Base-by-base conservation (phyloP, 1,139 yeast genomes). In the Kodamaea sp. region DNA sequence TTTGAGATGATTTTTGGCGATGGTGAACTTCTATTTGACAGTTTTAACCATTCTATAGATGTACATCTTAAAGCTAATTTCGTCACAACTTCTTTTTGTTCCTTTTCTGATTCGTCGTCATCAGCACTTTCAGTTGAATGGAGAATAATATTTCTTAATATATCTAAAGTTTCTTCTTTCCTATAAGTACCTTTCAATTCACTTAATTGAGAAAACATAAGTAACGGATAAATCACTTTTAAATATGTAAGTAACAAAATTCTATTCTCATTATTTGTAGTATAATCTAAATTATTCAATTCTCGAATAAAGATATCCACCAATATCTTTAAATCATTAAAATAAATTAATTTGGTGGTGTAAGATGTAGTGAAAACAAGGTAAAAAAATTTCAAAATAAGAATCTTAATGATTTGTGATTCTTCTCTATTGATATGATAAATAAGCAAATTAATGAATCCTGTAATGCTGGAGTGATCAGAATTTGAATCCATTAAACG, bases 241-340 rank as follows among this genome's bases (percentile, higher is more conserved):
- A 90, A 62, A 51, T 84, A 88, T 0, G 95, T 85, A 48, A 85
- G 78, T 31, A 88, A 73, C 37, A 89, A 65, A 12, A 65, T 52
- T 33, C 62, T 46, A 35, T 77, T 70, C 46, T 82, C 89, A 31
- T 77, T 76, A 8, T 55, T 54, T n/a, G 55, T 57, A 12, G 59
- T 45, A 42, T 62, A 66, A 29, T 73, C 79, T 36, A 88, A 62
- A 54, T 89, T 80, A 47, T 78, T 76, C 40, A 90, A 68, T 57
- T 90, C 96, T 41, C 97, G 67, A 4, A 89, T 72, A 39, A 90
- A 71, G 7, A 92, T 88, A 50, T 89, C 96, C n/a, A 85, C 79
- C 44, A 92, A 72, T 5, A 92, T 95, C 52, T 84, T 80, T 43
- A 90, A 64, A 58, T 92, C 98, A 54, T 92, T 92, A 44, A 86